Conservation (phyloP, 73 alveolate genomes). For the Loxodes magnus region DNA sequence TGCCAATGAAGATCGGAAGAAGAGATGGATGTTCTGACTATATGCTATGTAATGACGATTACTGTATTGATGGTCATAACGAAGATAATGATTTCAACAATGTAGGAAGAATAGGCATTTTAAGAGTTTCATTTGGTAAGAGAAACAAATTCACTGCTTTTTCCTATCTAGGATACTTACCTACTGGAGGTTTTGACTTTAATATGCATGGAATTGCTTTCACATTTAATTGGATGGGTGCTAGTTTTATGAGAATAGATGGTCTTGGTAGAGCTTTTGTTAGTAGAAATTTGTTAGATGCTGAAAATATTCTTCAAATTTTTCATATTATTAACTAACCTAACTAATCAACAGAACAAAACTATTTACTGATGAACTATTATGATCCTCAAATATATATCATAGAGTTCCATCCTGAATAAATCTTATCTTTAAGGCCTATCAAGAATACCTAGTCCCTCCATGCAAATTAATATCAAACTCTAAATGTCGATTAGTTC, state of each 20-base stretch:
- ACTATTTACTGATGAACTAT: constrained; percentile 21
- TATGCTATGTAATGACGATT: too few relatives aligned
- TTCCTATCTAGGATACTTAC: too few relatives aligned
- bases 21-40: too few relatives aligned
- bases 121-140: too few relatives aligned
- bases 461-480: constrained; percentile 23
- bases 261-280: constrained; percentile 21
- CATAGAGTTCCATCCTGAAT: constrained; percentile 18
- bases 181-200: too few relatives aligned
- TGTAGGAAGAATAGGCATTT: too few relatives aligned
- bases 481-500: constrained; percentile 14
- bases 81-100: too few relatives aligned
- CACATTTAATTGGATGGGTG: constrained; percentile 23
- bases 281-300: constrained; percentile 15
- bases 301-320: background rate
- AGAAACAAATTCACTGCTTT: too few relatives aligned
- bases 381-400: constrained; percentile 10
- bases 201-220: constrained; percentile 16
- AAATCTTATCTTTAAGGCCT: constrained; percentile 9
- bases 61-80: too few relatives aligned
- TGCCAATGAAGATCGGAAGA: too few relatives aligned
- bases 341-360: constrained; percentile 3
- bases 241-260: background rate
- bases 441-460: constrained; percentile 2
- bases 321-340: background rate